Base-by-base conservation (phyloP, 768 basidiomycete species). In the Mycena epipterygia region DNA sequence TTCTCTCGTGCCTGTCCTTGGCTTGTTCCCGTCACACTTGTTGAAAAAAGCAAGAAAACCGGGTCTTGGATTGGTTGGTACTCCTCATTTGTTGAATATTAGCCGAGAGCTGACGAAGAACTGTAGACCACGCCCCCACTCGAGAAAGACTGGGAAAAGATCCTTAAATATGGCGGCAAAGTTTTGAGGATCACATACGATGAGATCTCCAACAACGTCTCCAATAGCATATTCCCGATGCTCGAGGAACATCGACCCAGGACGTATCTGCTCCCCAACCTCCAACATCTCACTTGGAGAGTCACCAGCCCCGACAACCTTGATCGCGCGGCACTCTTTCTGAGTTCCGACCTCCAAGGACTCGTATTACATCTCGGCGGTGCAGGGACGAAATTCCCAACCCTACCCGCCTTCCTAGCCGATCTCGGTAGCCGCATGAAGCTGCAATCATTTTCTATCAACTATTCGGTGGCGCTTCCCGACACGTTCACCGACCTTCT, bases 51-150 rank as follows among this genome's bases (percentile, higher is more conserved):
- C 89, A 66, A 88, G 89, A 71, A 89, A 87, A 76, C 93, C 93
- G 57, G 93, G 92, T 57, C 81, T 93, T 70, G 93, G 93, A 78
- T 84, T 95, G 84, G 93, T 94, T 76, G 77, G 93, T 83, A 7
- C 32, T 71, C 57, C 23, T 55, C 59, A 39, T 67, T 27, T 71
- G 92, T 91, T 85, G 85, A 53, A 41, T 12, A 17, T 33, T 13
- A 11, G 42, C 32, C 29, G 19, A 8, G 30, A 29, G n/a, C 17
- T 59, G 25, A 65, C 35, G 4, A n/a, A 17, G 21, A 33, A 1
- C 27, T 19, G 30, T n/a, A 73, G 72, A 56, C 65, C 76, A 78
- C 83, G 57, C 93, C 93, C n/a, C 85, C 84, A 76, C 84, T 86
- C 59, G 87, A 89, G 25, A 60, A 55, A 55, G 93, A 95, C 79